These are phyloP conservation scores for Nemania bipapillata DNA, from an alignment of 2,329 filamentous ascomycete species.

Conservation along the genomic window DNA sequence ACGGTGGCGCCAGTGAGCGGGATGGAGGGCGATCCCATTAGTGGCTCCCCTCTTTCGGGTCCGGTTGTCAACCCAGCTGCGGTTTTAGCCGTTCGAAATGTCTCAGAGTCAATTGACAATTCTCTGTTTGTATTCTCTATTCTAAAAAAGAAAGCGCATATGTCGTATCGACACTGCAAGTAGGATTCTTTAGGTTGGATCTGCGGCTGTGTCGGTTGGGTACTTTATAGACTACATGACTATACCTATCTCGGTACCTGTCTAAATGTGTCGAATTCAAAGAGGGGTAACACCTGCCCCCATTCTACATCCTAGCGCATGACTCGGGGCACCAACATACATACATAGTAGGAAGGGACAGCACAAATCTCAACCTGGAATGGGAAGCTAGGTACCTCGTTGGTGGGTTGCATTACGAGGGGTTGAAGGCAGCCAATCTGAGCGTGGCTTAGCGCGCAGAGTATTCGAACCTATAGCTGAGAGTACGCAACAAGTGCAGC, in stretches of 20 bases:
- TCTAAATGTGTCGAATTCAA: not conserved
- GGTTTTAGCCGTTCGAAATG: too few species aligned
- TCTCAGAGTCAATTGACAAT: too few species aligned
- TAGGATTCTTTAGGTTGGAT: not conserved
- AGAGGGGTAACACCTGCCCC: not conserved
- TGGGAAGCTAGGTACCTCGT: not conserved
- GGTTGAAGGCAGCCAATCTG: not conserved
- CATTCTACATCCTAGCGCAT: not conserved
- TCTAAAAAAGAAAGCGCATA: too few species aligned
- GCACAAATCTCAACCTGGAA: not conserved
- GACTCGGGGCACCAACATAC: not conserved
- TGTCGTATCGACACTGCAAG: too few species aligned
- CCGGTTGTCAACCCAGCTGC: too few species aligned
- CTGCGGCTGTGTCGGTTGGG: not conserved
- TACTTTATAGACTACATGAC: not conserved
- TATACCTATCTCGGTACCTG: not conserved
- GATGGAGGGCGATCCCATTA: too few species aligned
- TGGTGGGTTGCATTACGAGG: not conserved
- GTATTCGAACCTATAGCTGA: not conserved
- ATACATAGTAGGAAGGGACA: not conserved
- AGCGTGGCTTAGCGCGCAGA: not conserved
- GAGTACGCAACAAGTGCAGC: too few species aligned
- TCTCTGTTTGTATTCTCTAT: too few species aligned
- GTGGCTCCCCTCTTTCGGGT: too few species aligned
- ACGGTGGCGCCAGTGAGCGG: too few species aligned